Conservation (phyloP, 306 rosid species). For the Sindora glabra region DNA sequence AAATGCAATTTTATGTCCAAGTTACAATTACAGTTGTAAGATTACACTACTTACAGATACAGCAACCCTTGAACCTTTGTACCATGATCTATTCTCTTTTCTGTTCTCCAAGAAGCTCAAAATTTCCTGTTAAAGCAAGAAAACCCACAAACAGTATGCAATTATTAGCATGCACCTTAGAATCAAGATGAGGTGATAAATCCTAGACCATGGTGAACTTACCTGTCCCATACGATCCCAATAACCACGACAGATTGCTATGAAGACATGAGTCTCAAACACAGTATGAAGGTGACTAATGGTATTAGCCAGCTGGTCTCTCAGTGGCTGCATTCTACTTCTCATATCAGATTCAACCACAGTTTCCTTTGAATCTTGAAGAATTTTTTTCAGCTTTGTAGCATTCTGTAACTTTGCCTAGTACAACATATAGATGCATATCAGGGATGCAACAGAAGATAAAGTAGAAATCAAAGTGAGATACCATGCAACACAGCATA, state of each 20-base stretch:
- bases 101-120: slow-evolving; percentile 90
- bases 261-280: slow-evolving; percentile 67
- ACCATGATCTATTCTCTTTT: slow-evolving; percentile 91
- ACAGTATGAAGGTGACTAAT: slow-evolving; percentile 62
- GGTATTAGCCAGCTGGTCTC: slow-evolving; percentile 62
- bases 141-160: neutral
- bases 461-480: neutral
- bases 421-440: slow-evolving; percentile 19
- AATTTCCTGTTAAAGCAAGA: slow-evolving; percentile 54
- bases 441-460: neutral
- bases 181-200: neutral
- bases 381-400: slow-evolving; percentile 86
- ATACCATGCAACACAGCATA: neutral
- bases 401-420: slow-evolving; percentile 82
- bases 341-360: slow-evolving; percentile 76
- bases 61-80: slow-evolving; percentile 85
- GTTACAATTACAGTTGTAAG: no score
- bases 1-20: no score
- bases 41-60: slow-evolving; percentile 66
- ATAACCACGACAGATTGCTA: slow-evolving; percentile 77
- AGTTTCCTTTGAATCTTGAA: slow-evolving; percentile 88
- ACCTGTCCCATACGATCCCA: slow-evolving; percentile 99
- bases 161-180: neutral
- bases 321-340: slow-evolving; percentile 73
- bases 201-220: slow-evolving; percentile 10